Percentiles rank a stretch among this genome's conserved stretches.
Evolutionary conservation across 2,329 filamentous ascomycete species (phyloP).

Genomic region (Claviceps pusilla): DNA sequence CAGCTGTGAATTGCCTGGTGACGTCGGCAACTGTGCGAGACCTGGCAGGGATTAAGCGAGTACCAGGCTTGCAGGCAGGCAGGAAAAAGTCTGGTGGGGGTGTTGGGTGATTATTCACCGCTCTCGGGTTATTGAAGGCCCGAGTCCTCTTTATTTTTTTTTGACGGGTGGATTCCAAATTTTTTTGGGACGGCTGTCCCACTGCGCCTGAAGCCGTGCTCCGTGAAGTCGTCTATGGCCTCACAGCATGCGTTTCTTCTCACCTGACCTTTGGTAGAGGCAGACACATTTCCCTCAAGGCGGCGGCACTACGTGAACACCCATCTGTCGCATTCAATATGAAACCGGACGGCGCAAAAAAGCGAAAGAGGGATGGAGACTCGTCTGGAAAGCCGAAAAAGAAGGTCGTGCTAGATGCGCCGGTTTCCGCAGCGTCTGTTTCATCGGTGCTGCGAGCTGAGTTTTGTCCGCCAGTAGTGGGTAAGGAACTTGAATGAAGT

Average conservation of each 20-base stretch:
- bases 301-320: not conserved
- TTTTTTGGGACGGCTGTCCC: conserved; percentile 14
- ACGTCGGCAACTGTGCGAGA: conserved; percentile 1
- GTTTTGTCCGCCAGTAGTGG: conserved; percentile 37
- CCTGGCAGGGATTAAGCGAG: not conserved
- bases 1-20: conserved; percentile 2
- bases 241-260: not conserved
- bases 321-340: conserved; percentile 13
- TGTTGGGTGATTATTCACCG: conserved; percentile 11
- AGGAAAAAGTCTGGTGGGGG: conserved; percentile 1
- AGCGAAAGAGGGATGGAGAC: conserved; percentile 37
- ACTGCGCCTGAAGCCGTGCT: conserved; percentile 3
- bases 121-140: conserved; percentile 14
- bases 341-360: conserved; percentile 28
- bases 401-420: conserved; percentile 34
- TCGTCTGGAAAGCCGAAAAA: conserved; percentile 29
- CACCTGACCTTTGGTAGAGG: not conserved
- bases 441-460: conserved; percentile 30
- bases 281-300: not conserved
- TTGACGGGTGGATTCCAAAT: conserved; percentile 12
- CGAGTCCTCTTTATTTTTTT: conserved; percentile 10
- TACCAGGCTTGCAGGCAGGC: not conserved
- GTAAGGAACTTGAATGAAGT: conserved; percentile 18
- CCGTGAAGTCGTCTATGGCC: not conserved
- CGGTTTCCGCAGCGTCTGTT: conserved; percentile 26